Percentiles rank a stretch among this genome's conserved stretches.
phyloP scores from a whole-genome alignment of 805 yeast genomes.

The Wickerhamiella siamensis region DNA sequence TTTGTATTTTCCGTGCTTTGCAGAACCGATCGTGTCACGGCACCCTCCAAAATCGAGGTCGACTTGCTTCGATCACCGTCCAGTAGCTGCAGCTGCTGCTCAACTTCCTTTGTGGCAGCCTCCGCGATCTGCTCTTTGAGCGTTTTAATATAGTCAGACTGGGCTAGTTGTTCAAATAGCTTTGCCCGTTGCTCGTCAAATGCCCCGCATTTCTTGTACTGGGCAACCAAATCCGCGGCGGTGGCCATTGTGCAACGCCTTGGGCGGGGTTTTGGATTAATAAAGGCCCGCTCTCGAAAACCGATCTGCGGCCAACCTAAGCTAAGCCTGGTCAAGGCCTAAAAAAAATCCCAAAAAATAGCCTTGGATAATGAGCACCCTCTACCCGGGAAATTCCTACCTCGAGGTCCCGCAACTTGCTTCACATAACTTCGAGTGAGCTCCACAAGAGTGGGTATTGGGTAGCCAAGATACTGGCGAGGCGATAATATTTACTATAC shows the following conservation, averaged over 20 bases:
- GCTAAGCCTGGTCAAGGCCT: too few relatives aligned
- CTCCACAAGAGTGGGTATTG: too few relatives aligned
- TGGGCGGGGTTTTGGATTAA: too few relatives aligned
- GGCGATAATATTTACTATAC: too few relatives aligned
- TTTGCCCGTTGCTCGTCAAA: background rate
- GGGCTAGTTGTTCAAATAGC: background rate
- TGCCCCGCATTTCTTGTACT: background rate
- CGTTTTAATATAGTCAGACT: background rate
- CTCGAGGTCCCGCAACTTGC: too few relatives aligned
- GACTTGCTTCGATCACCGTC: background rate
- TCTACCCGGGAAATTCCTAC: too few relatives aligned
- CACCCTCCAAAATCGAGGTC: background rate
- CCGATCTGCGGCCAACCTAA: too few relatives aligned
- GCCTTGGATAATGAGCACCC: too few relatives aligned
- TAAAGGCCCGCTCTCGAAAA: too few relatives aligned
- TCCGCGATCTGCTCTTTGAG: background rate
- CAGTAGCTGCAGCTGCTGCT: background rate
- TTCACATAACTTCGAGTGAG: too few relatives aligned
- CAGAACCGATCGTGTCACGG: background rate
- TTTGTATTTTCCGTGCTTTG: background rate
- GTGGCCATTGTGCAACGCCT: background rate
- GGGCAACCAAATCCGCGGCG: background rate
- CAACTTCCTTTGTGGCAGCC: background rate
- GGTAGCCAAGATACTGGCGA: too few relatives aligned
- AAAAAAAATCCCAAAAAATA: too few relatives aligned